These are phyloP conservation scores for Camellia granthamiana DNA, from an alignment of 148 eudicot species.

Conservation along the genomic window DNA sequence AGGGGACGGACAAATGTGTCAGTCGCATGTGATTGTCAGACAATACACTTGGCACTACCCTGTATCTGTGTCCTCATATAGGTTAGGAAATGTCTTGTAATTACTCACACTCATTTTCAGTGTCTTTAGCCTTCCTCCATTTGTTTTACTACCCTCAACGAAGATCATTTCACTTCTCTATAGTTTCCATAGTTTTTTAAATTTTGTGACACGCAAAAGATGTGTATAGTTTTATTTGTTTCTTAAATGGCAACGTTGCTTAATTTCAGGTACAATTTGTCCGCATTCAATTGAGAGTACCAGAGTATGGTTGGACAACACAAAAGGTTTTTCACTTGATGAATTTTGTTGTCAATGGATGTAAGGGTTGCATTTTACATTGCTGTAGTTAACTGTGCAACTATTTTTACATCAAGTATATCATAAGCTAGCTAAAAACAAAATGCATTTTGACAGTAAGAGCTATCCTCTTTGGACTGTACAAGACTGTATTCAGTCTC, in stretches of 20 bases:
- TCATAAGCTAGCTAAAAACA: background rate
- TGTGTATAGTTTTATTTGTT: background rate
- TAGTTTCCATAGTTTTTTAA: background rate
- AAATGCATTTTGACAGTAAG: conserved; percentile 39
- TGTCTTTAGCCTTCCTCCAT: too few relatives aligned
- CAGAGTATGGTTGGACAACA: conserved; percentile 79
- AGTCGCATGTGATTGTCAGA: background rate
- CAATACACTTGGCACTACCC: background rate
- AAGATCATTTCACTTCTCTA: background rate
- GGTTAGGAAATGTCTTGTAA: background rate
- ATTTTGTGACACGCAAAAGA: background rate
- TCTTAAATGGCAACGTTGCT: background rate
- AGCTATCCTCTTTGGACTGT: conserved; percentile 58
- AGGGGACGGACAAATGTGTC: background rate
- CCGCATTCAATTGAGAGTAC: conserved; percentile 66
- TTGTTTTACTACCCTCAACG: background rate
- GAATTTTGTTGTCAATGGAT: conserved; percentile 74
- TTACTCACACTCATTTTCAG: background rate
- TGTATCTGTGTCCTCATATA: background rate
- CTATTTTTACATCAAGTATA: background rate
- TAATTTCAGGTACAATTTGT: conserved; percentile 61
- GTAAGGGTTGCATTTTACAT: conserved; percentile 38
- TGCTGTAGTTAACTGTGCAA: background rate
- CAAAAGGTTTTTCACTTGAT: conserved; percentile 81
- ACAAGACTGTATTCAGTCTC: conserved; percentile 39